Evolutionary conservation across 495 filamentous ascomycete species (phyloP), one percentile per base, ranked within the genome.

Genomic region (Lophiostoma macrostomum): DNA sequence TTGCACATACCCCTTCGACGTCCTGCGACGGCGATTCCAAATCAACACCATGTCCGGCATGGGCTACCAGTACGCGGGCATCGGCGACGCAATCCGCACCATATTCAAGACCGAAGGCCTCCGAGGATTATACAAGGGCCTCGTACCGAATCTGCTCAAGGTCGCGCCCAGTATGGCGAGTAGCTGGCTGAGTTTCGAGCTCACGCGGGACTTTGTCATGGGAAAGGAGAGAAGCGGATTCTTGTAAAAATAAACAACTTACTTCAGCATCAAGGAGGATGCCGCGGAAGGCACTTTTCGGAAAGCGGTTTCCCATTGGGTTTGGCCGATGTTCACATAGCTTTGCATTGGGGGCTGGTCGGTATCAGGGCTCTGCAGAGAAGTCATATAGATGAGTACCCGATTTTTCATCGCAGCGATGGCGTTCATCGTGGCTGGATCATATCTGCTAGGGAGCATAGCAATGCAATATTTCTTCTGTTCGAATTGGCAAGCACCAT

Each of bases 41-140:
- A 95, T 98, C 72, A 98, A 98, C 67, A 97, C 91, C 41, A 98
- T 98, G 93, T 87, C 84, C 22, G 91, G 91, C n/a, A 91, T 98
- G 83, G 94, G 93, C 34, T 97, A 96, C 62, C 81, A 90, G 67
- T 98, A 98, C 73, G 88, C 83, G 60, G 83, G 82, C 14, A 85
- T 98, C 32, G 78, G 80, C 60, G 89, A 96, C 65, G 93, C 93
- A 4, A 73, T 98, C 39, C 78, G 74, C 36, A 77, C 87, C 19
- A 98, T 97, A 61, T 66, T 95, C 46, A 69, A 79, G 11, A 79
- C 91, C 57, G 93, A 98, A 71, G 87, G 87, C 1, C 32, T 83
- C 25, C 72, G 73, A 23, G 91, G 91, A 23, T 65, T 96, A 19
- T 96, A 95, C 72, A 96, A 96, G 68, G 91, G 91, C 13, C 86